Percentiles rank a stretch among this genome's conserved stretches.
Evolutionary conservation across 2,329 filamentous ascomycete species (phyloP).

Genomic region (Alternaria brassicae): DNA sequence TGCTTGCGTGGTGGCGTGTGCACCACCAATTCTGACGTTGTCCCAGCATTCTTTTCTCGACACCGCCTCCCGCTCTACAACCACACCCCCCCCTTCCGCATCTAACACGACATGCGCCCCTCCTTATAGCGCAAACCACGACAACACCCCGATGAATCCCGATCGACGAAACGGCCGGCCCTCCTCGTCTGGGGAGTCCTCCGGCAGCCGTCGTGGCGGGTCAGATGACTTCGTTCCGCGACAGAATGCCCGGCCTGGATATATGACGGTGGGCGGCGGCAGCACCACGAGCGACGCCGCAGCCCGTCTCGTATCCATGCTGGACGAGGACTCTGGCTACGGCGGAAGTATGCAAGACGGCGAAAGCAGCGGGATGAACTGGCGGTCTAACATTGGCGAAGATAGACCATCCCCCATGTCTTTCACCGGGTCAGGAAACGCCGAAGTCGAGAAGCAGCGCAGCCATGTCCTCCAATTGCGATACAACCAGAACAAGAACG

Average conservation of each 20-base stretch:
- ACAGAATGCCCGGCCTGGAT: slow-evolving; percentile 62
- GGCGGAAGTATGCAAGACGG: slow-evolving; percentile 75
- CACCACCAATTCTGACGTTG: slow-evolving; percentile 23
- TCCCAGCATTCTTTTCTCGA: slow-evolving; percentile 22
- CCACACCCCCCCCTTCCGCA: slow-evolving; percentile 7
- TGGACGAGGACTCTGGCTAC: slow-evolving; percentile 92
- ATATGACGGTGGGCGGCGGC: slow-evolving; percentile 88
- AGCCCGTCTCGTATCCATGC: slow-evolving; percentile 76
- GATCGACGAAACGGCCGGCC: slow-evolving; percentile 32
- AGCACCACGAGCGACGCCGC: slow-evolving; percentile 78
- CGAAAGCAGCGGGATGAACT: slow-evolving; percentile 62
- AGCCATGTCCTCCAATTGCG: slow-evolving; percentile 90
- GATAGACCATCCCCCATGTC: slow-evolving; percentile 64
- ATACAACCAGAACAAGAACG: slow-evolving; percentile 90
- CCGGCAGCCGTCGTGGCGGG: slow-evolving; percentile 34
- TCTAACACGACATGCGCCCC: slow-evolving; percentile 42
- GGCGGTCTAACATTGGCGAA: slow-evolving; percentile 63
- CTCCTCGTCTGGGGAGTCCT: slow-evolving; percentile 36
- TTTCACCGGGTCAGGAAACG: slow-evolving; percentile 56
- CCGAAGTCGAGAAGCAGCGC: slow-evolving; percentile 70
- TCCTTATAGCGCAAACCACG: slow-evolving; percentile 22
- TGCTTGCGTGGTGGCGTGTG: slow-evolving; percentile 18
- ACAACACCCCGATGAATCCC: slow-evolving; percentile 38
- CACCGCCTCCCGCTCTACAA: slow-evolving; percentile 17
- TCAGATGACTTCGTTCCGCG: slow-evolving; percentile 35